Evolutionary conservation across 768 basidiomycete genomes (phyloP).

Genomic region (Candolleomyces eurysporus): DNA sequence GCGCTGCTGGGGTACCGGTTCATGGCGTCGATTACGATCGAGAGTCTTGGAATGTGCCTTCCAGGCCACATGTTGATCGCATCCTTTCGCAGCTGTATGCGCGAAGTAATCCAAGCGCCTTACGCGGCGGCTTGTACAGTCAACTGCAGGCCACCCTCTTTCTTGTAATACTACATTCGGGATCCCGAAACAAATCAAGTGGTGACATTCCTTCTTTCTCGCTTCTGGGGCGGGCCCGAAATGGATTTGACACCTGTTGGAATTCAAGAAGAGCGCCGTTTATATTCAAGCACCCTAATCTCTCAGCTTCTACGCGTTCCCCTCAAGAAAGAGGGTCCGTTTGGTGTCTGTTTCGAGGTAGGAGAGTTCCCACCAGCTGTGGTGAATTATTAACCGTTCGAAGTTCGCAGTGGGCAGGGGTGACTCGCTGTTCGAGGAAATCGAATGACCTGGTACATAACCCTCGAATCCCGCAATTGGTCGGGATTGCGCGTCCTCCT

Average conservation of each 20-base stretch:
- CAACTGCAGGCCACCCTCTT: background rate
- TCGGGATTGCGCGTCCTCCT: no score
- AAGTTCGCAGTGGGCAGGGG: background rate
- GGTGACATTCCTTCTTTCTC: background rate
- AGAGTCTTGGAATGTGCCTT: background rate
- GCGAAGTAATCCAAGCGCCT: background rate
- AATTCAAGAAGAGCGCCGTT: background rate
- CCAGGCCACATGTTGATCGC: constrained; percentile 3
- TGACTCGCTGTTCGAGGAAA: no score
- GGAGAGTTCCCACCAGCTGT: background rate
- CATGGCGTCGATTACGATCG: constrained; percentile 3
- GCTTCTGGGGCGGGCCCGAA: background rate
- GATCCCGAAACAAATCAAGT: background rate
- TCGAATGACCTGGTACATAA: no score
- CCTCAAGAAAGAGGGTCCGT: background rate
- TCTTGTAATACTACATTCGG: background rate
- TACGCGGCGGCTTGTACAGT: background rate
- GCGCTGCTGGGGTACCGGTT: constrained; percentile 3
- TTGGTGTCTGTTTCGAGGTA: background rate
- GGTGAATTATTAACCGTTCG: background rate
- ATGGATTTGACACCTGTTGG: background rate
- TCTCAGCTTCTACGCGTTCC: background rate
- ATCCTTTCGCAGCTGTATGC: background rate
- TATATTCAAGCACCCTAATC: background rate
- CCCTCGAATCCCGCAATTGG: no score